phyloP scores from a whole-genome alignment of 2,329 filamentous ascomycete species.

The Ceratocystis ficicola region DNA sequence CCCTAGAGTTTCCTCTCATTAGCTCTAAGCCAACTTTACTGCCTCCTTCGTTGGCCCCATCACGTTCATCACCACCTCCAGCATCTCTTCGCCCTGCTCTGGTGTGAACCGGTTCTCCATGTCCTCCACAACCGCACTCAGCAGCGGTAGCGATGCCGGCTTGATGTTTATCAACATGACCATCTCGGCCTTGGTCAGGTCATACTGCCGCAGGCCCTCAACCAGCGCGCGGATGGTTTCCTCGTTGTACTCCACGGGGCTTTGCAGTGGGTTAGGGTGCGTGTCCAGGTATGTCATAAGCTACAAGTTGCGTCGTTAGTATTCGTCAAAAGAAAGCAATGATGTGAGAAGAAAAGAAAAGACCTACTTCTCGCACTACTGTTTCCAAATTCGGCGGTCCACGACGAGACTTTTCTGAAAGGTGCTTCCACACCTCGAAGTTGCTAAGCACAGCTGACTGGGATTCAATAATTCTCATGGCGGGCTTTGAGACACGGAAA shows the following conservation, averaged over 20 bases:
- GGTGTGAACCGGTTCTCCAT: slow-evolving; percentile 48
- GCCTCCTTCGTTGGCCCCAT: slow-evolving; percentile 37
- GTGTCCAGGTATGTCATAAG: slow-evolving; percentile 49
- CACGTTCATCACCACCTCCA: slow-evolving; percentile 44
- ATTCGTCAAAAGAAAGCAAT: neutral
- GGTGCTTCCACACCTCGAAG: slow-evolving; percentile 58
- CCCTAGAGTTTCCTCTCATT: slow-evolving; percentile 24
- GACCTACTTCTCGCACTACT: slow-evolving; percentile 50
- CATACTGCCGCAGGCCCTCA: slow-evolving; percentile 42
- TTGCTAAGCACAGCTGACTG: slow-evolving; percentile 60
- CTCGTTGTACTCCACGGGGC: slow-evolving; percentile 42
- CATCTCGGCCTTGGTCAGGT: slow-evolving; percentile 55
- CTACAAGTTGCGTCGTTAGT: slow-evolving; percentile 30
- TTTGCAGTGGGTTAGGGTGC: slow-evolving; percentile 43
- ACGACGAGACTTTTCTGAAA: slow-evolving; percentile 42
- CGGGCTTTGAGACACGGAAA: slow-evolving; percentile 20
- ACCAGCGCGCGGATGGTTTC: slow-evolving; percentile 43
- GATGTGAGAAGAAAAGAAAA: slow-evolving; percentile 4
- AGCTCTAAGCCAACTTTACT: slow-evolving; percentile 26
- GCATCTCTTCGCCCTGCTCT: slow-evolving; percentile 47
- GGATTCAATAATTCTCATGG: slow-evolving; percentile 59
- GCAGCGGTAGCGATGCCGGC: slow-evolving; percentile 42
- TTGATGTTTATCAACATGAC: slow-evolving; percentile 57
- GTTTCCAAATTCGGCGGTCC: slow-evolving; percentile 48
- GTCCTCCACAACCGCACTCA: slow-evolving; percentile 55